Evolutionary conservation across 202 grass and related monocot species (phyloP).

Genomic region (Sporobolus alterniflorus): DNA sequence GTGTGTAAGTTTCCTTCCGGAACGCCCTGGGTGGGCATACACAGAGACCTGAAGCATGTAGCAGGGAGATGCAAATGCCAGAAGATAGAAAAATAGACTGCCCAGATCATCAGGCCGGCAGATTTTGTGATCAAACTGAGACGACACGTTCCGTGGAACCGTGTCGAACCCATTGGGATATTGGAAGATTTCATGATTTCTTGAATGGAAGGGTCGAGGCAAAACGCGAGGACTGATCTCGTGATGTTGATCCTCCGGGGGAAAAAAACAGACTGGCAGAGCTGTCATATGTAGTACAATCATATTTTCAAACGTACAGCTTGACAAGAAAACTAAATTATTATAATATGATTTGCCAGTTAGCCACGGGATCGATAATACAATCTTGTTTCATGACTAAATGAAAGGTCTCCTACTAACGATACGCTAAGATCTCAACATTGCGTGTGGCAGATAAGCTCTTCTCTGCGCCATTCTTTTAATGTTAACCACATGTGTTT

Average conservation of each 20-base stretch:
- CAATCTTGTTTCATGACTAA: neutral
- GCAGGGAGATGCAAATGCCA: neutral
- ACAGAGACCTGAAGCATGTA: neutral
- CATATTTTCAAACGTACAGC: neutral
- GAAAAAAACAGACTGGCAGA: neutral
- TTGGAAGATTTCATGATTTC: neutral
- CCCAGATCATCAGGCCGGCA: neutral
- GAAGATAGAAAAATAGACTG: neutral
- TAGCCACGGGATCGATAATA: neutral
- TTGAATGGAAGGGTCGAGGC: neutral
- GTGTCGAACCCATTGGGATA: neutral
- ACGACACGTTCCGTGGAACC: neutral
- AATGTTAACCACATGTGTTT: no score
- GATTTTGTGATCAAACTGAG: neutral
- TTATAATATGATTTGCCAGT: no score
- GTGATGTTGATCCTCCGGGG: neutral
- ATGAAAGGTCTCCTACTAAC: no score
- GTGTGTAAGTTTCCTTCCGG: slow-evolving; percentile 2
- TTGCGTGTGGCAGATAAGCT: neutral
- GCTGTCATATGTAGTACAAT: no score
- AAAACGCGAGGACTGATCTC: neutral
- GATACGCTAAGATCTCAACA: no score
- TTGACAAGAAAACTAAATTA: neutral
- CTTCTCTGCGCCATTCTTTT: neutral
- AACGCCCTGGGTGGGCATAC: neutral